Percentiles rank a stretch among this genome's conserved stretches.
phyloP scores from a whole-genome alignment of 805 yeast genomes.

The Nakazawaea holstii region DNA sequence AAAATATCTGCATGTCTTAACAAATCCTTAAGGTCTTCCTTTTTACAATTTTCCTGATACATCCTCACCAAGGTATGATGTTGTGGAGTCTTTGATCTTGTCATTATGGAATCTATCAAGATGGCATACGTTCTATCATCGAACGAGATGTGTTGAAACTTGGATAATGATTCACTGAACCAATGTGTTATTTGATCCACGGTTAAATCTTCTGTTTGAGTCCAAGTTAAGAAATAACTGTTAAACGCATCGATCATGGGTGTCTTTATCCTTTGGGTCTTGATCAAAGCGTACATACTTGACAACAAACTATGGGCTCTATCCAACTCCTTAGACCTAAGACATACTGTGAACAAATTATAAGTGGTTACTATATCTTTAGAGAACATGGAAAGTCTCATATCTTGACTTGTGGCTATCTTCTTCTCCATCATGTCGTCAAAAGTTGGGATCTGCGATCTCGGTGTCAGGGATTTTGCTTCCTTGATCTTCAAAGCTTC shows the following conservation, averaged over 20 bases:
- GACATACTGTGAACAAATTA: slow-evolving; percentile 74
- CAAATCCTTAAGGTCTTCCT: slow-evolving; percentile 20
- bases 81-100: not conserved
- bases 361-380: slow-evolving; percentile 64
- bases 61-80: slow-evolving; percentile 1
- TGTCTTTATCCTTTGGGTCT: slow-evolving; percentile 2
- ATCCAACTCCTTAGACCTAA: slow-evolving; percentile 56
- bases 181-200: slow-evolving; percentile 39
- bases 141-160: slow-evolving; percentile 29
- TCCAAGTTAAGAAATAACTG: slow-evolving; percentile 20
- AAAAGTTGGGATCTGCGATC: not conserved
- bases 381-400: slow-evolving; percentile 24
- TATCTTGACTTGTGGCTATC: not conserved
- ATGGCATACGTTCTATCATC: slow-evolving; percentile 61
- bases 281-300: slow-evolving; percentile 45
- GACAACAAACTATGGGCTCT: slow-evolving; percentile 67
- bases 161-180: slow-evolving; percentile 26
- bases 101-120: slow-evolving; percentile 36
- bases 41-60: slow-evolving; percentile 3
- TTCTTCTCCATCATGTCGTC: slow-evolving; percentile 2
- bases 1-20: slow-evolving; percentile 47
- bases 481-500: not conserved
- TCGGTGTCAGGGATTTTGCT: not conserved
- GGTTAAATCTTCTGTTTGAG: slow-evolving; percentile 33
- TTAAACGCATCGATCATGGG: slow-evolving; percentile 11